phyloP scores from a whole-genome alignment of 345 rosid species.

The Anastatica hierochuntica region DNA sequence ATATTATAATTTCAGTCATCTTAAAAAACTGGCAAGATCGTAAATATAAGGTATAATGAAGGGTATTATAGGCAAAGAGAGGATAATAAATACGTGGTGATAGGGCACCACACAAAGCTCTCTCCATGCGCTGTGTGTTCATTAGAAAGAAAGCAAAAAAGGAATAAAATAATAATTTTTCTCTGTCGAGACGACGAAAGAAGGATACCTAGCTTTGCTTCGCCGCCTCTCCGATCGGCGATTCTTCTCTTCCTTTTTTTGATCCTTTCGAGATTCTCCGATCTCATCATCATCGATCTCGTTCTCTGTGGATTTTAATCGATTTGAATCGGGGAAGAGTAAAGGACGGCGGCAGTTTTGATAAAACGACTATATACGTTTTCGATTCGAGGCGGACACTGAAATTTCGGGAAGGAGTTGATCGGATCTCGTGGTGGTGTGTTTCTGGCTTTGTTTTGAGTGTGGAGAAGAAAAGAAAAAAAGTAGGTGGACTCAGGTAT shows the following conservation, averaged over 20 bases:
- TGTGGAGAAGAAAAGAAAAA: neutral
- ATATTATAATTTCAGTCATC: too few relatives aligned
- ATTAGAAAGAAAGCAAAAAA: too few relatives aligned
- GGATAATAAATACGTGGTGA: slow-evolving; percentile 27
- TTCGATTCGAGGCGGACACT: neutral
- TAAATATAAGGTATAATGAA: neutral
- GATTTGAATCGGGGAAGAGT: neutral
- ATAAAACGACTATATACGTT: neutral
- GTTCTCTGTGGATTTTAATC: neutral
- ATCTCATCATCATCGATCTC: neutral
- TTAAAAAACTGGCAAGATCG: neutral
- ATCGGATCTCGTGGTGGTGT: neutral
- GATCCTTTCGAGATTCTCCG: too few relatives aligned
- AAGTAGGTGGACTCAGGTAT: slow-evolving; percentile 18
- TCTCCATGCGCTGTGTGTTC: slow-evolving; percentile 6
- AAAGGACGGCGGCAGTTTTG: neutral
- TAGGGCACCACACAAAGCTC: slow-evolving; percentile 32
- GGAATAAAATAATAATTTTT: neutral
- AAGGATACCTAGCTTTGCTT: neutral
- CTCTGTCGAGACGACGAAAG: slow-evolving; percentile 5
- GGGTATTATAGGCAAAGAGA: slow-evolving; percentile 21
- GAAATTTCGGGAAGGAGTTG: neutral
- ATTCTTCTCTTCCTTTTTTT: neutral
- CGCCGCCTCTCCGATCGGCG: slow-evolving; percentile 1
- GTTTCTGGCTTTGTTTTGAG: neutral